Evolutionary conservation across 129 eudicot genomes (phyloP).

Genomic region (Tanacetum coccineum): DNA sequence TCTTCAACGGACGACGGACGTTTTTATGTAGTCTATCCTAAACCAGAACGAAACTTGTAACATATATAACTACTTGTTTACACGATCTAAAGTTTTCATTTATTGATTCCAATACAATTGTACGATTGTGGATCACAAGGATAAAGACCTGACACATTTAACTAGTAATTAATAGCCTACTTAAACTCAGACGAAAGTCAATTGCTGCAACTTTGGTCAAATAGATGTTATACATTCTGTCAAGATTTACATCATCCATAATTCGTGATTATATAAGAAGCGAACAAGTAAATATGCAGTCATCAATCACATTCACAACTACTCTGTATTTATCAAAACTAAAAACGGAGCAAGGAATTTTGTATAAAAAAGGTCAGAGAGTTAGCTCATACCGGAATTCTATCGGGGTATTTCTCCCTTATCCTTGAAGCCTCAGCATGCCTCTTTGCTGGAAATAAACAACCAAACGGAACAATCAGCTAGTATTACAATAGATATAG

Average conservation of each 20-base stretch:
- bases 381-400: conserved; percentile 60
- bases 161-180: background rate
- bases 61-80: background rate
- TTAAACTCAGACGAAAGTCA: too few species aligned
- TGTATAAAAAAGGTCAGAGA: background rate
- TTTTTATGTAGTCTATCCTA: too few species aligned
- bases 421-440: conserved; percentile 78
- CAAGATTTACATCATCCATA: too few species aligned
- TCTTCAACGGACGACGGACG: too few species aligned
- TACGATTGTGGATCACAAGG: too few species aligned
- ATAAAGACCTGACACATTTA: too few species aligned
- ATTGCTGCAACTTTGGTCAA: background rate
- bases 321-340: too few species aligned
- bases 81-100: background rate
- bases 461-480: background rate
- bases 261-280: background rate
- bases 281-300: background rate
- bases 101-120: background rate
- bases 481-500: too few species aligned
- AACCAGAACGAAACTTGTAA: background rate
- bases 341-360: background rate
- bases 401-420: conserved; percentile 78
- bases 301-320: background rate
- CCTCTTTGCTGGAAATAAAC: conserved; percentile 55
- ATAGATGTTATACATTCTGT: too few species aligned